Evolutionary conservation across 169 alveolate genomes (phyloP).

Genomic region (Plasmodium fragile): DNA sequence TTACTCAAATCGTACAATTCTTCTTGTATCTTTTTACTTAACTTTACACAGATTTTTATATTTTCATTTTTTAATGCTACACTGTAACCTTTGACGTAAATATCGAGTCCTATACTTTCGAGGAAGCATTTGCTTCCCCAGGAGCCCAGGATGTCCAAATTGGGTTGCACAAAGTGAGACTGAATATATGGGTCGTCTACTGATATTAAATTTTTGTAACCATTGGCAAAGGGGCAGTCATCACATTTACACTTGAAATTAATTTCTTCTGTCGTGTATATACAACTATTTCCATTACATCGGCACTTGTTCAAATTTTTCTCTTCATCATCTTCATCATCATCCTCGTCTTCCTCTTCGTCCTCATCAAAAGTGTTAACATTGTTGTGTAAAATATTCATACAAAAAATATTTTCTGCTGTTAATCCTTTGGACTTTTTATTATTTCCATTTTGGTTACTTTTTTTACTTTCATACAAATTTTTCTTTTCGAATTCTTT

Average conservation of each 20-base stretch:
- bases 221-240: conserved; percentile 75
- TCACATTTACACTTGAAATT: conserved; percentile 75
- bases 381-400: conserved; percentile 75
- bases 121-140: conserved; percentile 86
- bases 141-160: conserved; percentile 83
- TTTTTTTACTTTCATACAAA: conserved; percentile 4
- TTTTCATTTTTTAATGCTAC: conserved; percentile 81
- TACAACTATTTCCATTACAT: conserved; percentile 73
- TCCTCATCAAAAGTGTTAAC: conserved; percentile 77
- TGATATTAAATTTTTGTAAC: conserved; percentile 65
- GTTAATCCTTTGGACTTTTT: conserved; percentile 56
- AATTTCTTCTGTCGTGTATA: conserved; percentile 71
- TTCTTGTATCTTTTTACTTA: conserved; percentile 81
- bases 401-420: conserved; percentile 71
- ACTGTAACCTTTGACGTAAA: conserved; percentile 79
- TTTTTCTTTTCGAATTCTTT: not conserved
- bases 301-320: conserved; percentile 55
- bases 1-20: conserved; percentile 79
- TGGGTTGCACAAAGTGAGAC: conserved; percentile 74
- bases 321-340: conserved; percentile 49
- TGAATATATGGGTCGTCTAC: conserved; percentile 77
- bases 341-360: conserved; percentile 71
- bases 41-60: conserved; percentile 79
- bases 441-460: not conserved
- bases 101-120: conserved; percentile 83